Base-by-base conservation (phyloP, 495 filamentous ascomycete species). In the Alectoria sarmentosa region DNA sequence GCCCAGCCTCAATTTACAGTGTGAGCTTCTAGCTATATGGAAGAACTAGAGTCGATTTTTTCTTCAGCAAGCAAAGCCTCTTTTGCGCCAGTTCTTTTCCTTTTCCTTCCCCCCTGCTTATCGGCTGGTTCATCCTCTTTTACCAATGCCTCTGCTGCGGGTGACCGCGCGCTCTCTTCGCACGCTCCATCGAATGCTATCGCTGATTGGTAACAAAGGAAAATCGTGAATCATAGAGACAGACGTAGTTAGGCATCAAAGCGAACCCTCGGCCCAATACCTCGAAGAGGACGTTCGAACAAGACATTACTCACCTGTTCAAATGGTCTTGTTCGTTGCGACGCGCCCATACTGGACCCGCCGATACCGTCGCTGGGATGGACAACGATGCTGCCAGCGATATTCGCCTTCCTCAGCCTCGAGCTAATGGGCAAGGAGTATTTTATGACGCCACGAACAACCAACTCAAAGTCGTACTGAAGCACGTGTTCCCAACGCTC, bases 401-500 rank as follows among this genome's bases (percentile, higher is more conserved):
- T 78, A 17, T 78, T 77, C 8, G 78, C 79, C 1, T 79, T 81
- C 66, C 86, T 79, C 58, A 85, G 78, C 46, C 83, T 83, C 41
- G 86, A 86, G 69, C 83, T 92, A 60, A 98, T 79, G 15, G 94
- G 94, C 26, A 97, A 79, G 37, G 88, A 86, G 71, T 98, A 98
- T 73, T 90, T 90, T 70, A 98, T 76, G 10, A 92, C 87, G 44
- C 94, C 94, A 60, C 92, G 85, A 37, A 98, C 85, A 64, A 96
- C 91, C 60, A 98, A 78, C 63, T 95, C 90, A 66, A 98, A 98
- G 39, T 92, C 89, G 76, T 97, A 87, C 69, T 92, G 81, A 36
- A 98, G 76, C 36, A 98, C 91, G 54, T 84, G 82, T 73, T 97
- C 92, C 94, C 94, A 98, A 61, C 93, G 84, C 73, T 91, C 90